These are phyloP conservation scores for Willaertia magna DNA, from an alignment of 208 protist species.

Conservation along the genomic window DNA sequence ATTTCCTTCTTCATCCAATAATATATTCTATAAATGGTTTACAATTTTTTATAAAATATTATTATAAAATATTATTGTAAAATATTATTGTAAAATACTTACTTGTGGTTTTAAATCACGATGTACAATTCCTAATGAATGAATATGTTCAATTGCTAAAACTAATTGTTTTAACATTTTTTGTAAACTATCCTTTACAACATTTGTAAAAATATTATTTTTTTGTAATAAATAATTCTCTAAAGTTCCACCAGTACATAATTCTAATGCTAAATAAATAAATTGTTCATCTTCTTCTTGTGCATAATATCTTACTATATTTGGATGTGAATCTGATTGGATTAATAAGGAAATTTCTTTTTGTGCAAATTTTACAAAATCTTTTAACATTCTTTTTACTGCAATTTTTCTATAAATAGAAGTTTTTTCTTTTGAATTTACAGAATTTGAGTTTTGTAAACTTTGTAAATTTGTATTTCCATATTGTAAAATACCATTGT, in stretches of 20 bases:
- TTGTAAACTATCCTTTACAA: neutral
- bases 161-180: slow-evolving; percentile 21
- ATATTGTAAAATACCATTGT: slow-evolving; percentile 23
- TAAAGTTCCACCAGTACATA: slow-evolving; percentile 15
- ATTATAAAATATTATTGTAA: no score
- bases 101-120: slow-evolving; percentile 34
- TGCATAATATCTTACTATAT: slow-evolving; percentile 31
- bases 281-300: slow-evolving; percentile 33
- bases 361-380: slow-evolving; percentile 31
- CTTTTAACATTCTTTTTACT: slow-evolving; percentile 30
- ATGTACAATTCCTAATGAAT: slow-evolving; percentile 30
- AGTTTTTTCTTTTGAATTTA: no score
- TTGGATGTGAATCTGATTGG: slow-evolving; percentile 26
- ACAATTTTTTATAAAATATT: no score
- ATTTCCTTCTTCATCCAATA: slow-evolving; percentile 19
- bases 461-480: no score
- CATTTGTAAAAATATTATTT: neutral
- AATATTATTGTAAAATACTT: no score
- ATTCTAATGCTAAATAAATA: slow-evolving; percentile 34
- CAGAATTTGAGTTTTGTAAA: no score
- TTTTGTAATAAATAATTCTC: slow-evolving; percentile 12
- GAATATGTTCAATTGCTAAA: slow-evolving; percentile 23
- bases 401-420: slow-evolving; percentile 22
- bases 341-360: slow-evolving; percentile 29
- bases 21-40: no score